A percentile compares a stretch with the other conserved stretches of the same genome.
These are phyloP conservation scores for Leptographium radiaticola DNA, from an alignment of 2,329 filamentous ascomycete genomes.

Conservation along the genomic window DNA sequence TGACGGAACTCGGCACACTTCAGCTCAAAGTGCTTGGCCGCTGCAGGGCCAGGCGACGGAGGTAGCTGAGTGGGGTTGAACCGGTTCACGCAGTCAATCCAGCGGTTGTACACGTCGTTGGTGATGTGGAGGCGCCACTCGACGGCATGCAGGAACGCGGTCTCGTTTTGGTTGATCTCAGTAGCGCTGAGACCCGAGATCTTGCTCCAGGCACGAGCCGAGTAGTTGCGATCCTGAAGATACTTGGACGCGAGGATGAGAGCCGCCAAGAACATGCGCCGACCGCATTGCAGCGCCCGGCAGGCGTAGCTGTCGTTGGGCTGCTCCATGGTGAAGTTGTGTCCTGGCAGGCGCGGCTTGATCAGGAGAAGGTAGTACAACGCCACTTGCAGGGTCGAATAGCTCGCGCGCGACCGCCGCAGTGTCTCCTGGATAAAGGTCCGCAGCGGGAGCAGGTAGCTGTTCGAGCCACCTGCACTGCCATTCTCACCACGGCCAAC, in stretches of 20 bases:
- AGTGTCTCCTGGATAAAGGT: constrained; percentile 97
- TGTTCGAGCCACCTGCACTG: constrained; percentile 31
- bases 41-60: constrained; percentile 26
- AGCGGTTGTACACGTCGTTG: constrained; percentile 76
- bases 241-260: constrained; percentile 97
- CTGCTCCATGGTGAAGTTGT: constrained; percentile 81
- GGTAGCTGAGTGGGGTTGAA: constrained; percentile 56
- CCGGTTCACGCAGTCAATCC: constrained; percentile 84
- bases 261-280: constrained; percentile 92
- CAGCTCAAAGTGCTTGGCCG: constrained; percentile 24
- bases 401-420: constrained; percentile 87
- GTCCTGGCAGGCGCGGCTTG: constrained; percentile 72
- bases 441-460: constrained; percentile 64
- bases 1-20: constrained; percentile 44
- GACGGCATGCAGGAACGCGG: constrained; percentile 78
- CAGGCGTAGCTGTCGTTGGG: constrained; percentile 55
- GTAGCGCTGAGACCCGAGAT: constrained; percentile 88
- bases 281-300: constrained; percentile 83
- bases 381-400: constrained; percentile 92
- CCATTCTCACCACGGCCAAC: constrained; percentile 61
- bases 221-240: constrained; percentile 94
- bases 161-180: constrained; percentile 96
- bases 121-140: constrained; percentile 93
- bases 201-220: constrained; percentile 94
- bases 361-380: constrained; percentile 93